Base-by-base conservation (phyloP, 176 grass and related monocot genomes). In the Bolboschoenus planiculmis region DNA sequence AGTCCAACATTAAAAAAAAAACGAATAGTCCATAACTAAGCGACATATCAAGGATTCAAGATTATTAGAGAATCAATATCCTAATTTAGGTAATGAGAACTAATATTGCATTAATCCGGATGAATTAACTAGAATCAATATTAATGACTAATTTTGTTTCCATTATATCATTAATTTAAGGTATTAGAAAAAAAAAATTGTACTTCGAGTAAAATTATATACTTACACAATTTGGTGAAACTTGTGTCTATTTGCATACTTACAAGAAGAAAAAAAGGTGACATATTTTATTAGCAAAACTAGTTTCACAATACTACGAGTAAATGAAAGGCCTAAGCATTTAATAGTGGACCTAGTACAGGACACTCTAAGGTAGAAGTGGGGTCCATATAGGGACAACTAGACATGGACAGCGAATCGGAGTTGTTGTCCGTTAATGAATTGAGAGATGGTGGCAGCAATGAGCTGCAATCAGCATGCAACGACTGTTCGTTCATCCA, bases 361-460 rank as follows among this genome's bases (percentile, higher is more conserved):
- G 3, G 34, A 18, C 0, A 24, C 3, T n/a, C 10, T 24, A 29
- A 18, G 57, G 56, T 21, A 15, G 9, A 42, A 63, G 79, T 50
- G 44, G 56, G 40, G 50, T 61, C 43, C 37, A n/a, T n/a, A n/a
- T n/a, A 58, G 21, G 4, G 51, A 60, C 10, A 26, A 4, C 9
- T 2, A 15, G 58, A 63, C 34, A 40, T 13, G 48, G 56, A 82
- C 79, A 82, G 79, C 79, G 79, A 82, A 82, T 82, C 54, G 0
- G 58, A 64, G 79, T 61, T 82, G 79, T 48, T 65, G 23, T 40
- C 40, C 5, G 58, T 82, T 82, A 82, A 43, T 75, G 71, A 75
- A 67, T 66, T 66, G 63, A 67, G 10, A 7, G 23, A 6, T 29
- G 23, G 24, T 75, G 72, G 72, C 72, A 53, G 24, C 21, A 30